A percentile compares a stretch with the other conserved stretches of the same genome.
phyloP scores from a whole-genome alignment of 495 filamentous ascomycete species.

The Bacidia rubella region DNA sequence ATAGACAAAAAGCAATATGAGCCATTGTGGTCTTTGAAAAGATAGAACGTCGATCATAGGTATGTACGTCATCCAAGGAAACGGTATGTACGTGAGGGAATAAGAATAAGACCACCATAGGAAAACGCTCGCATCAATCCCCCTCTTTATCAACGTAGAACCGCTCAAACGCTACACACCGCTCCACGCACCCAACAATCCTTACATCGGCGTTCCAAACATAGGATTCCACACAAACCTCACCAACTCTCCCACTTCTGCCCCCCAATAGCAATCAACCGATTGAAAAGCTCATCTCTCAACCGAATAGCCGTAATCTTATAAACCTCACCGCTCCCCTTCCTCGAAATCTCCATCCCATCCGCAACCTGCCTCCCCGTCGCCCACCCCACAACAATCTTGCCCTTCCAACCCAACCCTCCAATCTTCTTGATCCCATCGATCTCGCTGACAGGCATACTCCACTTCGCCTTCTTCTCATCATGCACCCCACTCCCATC shows the following conservation, averaged over 20 bases:
- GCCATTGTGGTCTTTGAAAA: no score
- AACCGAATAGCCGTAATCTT: constrained; percentile 59
- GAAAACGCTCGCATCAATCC: no score
- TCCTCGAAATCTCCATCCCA: constrained; percentile 56
- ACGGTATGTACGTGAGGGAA: no score
- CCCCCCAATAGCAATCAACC: constrained; percentile 63
- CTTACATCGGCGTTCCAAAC: no score
- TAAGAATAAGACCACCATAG: no score
- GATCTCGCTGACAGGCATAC: constrained; percentile 45
- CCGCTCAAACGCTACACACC: no score
- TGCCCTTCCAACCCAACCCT: constrained; percentile 80
- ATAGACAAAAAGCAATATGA: no score
- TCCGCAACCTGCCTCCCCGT: constrained; percentile 64
- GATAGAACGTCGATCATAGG: no score
- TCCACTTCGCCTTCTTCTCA: constrained; percentile 21
- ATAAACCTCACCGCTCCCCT: constrained; percentile 34
- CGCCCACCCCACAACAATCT: constrained; percentile 72
- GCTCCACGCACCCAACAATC: no score
- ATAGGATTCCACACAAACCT: no score
- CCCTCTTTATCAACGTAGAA: no score
- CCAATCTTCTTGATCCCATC: constrained; percentile 67
- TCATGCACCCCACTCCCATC: constrained; percentile 25
- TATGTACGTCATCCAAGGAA: no score
- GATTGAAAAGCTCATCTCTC: constrained; percentile 76
- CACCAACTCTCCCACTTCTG: constrained; percentile 84